A percentile compares a stretch with the other conserved stretches of the same genome.
Conservation (phyloP, 2,329 filamentous ascomycete species). For the Raffaelea arxii region DNA sequence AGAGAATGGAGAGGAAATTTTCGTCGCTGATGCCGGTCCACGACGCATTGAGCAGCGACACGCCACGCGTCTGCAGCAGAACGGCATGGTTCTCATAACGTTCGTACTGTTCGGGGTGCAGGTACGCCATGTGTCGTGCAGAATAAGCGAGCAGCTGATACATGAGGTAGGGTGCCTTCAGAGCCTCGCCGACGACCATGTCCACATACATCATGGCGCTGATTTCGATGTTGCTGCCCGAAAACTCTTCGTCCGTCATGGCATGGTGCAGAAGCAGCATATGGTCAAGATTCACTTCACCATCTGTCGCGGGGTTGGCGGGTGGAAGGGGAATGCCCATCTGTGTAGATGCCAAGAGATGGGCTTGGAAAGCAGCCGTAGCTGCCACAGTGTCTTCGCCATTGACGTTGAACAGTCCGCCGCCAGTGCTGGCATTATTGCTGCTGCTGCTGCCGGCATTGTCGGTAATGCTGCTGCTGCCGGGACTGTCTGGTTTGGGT, state of each 20-base stretch:
- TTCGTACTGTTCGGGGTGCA: constrained; percentile 8
- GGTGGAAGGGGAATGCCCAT: too few relatives aligned
- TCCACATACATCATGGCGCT: constrained; percentile 11
- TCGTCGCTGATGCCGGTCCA: constrained; percentile 14
- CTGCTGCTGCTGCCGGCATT: not conserved
- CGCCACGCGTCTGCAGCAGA: constrained; percentile 22
- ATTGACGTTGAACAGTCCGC: not conserved
- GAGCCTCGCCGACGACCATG: constrained; percentile 14
- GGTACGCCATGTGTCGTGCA: constrained; percentile 19
- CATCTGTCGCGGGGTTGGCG: not conserved
- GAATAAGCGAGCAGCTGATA: constrained; percentile 26
- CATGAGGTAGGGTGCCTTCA: constrained; percentile 24
- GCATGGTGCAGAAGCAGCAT: constrained; percentile 25
- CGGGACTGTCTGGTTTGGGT: not conserved
- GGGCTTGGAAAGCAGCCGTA: too few relatives aligned
- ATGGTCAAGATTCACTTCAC: constrained; percentile 21
- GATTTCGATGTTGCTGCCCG: constrained; percentile 13
- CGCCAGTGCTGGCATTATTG: not conserved
- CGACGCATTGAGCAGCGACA: constrained; percentile 20
- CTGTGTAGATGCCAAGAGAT: too few relatives aligned
- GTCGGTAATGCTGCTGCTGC: constrained; percentile 1
- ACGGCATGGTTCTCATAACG: constrained; percentile 17
- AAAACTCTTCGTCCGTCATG: constrained; percentile 13
- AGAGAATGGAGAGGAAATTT: constrained; percentile 22
- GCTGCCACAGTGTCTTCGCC: too few relatives aligned